phyloP scores from a whole-genome alignment of 2,329 filamentous ascomycete species.

The Penicillium oxalicum region DNA sequence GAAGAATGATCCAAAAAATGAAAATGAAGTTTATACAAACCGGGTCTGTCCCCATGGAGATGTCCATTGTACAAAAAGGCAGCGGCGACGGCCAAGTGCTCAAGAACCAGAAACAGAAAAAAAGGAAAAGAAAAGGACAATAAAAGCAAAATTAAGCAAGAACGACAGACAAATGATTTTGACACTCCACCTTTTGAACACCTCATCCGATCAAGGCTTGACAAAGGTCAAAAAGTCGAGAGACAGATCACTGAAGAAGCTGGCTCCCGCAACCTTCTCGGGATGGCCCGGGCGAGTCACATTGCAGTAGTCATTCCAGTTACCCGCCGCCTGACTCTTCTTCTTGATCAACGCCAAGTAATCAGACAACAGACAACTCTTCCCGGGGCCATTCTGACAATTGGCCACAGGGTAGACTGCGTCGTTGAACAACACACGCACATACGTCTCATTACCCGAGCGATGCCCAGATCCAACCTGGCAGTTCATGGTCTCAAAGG shows the following conservation, averaged over 20 bases:
- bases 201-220: conserved; percentile 17
- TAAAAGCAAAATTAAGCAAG: too few species aligned
- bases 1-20: too few species aligned
- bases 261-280: conserved; percentile 17
- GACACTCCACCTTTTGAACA: neutral
- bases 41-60: too few species aligned
- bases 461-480: conserved; percentile 13
- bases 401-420: conserved; percentile 55
- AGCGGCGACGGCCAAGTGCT: too few species aligned
- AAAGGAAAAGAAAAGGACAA: neutral
- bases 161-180: neutral
- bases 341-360: conserved; percentile 43
- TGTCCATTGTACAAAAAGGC: too few species aligned
- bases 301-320: conserved; percentile 38
- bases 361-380: conserved; percentile 45
- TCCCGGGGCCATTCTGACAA: conserved; percentile 53
- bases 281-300: conserved; percentile 16
- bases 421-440: conserved; percentile 58
- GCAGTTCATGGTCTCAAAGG: conserved; percentile 59
- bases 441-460: conserved; percentile 30
- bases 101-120: too few species aligned
- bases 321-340: conserved; percentile 46
- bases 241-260: conserved; percentile 27
- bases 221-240: conserved; percentile 25
- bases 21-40: too few species aligned